phyloP scores from a whole-genome alignment of 208 protist species.

The Wallacemonas sp. region DNA sequence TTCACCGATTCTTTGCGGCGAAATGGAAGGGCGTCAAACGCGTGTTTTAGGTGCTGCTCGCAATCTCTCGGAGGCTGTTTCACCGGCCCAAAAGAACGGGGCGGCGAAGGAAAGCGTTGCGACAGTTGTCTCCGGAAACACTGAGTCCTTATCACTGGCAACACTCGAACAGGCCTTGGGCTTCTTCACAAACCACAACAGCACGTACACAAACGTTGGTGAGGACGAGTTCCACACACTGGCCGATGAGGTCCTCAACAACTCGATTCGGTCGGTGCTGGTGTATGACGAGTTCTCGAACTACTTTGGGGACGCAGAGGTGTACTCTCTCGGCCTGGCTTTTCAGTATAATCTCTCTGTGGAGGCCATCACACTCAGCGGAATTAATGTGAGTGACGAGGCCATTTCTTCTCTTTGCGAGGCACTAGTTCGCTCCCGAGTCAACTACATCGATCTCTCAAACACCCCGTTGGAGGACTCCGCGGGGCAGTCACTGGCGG shows the following conservation, averaged over 20 bases:
- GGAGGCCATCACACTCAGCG: slow-evolving; percentile 80
- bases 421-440: slow-evolving; percentile 67
- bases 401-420: slow-evolving; percentile 74
- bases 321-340: slow-evolving; percentile 71
- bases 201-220: slow-evolving; percentile 64
- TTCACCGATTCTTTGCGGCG: slow-evolving; percentile 7
- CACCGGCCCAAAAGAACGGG: slow-evolving; percentile 24
- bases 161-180: slow-evolving; percentile 58
- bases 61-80: slow-evolving; percentile 54
- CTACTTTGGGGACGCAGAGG: slow-evolving; percentile 69
- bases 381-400: slow-evolving; percentile 83
- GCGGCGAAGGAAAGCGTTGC: slow-evolving; percentile 31
- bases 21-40: slow-evolving; percentile 17
- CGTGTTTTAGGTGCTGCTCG: slow-evolving; percentile 76
- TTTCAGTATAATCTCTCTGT: slow-evolving; percentile 88
- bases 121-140: slow-evolving; percentile 29
- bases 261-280: slow-evolving; percentile 73
- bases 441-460: slow-evolving; percentile 83
- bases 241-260: slow-evolving; percentile 83
- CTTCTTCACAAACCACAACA: slow-evolving; percentile 83
- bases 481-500: slow-evolving; percentile 73
- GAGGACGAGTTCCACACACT: slow-evolving; percentile 72
- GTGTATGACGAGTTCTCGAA: slow-evolving; percentile 78
- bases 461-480: slow-evolving; percentile 85
- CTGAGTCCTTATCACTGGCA: slow-evolving; percentile 37